Base-by-base conservation (phyloP, 164 flowering plant species). In the Saururus chinensis region DNA sequence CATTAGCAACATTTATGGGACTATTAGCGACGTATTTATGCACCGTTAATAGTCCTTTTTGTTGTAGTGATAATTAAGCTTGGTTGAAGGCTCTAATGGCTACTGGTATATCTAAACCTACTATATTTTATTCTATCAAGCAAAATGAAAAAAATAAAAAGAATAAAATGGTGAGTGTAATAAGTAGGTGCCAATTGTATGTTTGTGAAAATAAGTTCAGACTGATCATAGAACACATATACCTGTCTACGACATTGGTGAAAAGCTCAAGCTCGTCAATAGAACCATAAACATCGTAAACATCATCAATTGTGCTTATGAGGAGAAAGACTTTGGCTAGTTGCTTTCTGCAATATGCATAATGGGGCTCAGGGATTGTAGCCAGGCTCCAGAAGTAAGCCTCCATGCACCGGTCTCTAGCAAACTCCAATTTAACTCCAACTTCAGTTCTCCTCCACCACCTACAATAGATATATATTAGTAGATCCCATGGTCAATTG, bases 211-310 rank as follows among this genome's bases (percentile, higher is more conserved):
- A 0, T 1, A 21, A 52, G 6, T 2, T 30, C 37, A 30, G 37
- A 19, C 1, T 19, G 21, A 19, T 52, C 17, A 17, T n/a, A n/a
- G n/a, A 52, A 13, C 9, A 19, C 19, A 52, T 14, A 14, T 22
- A 80, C 84, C 81, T 76, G 9, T 70, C 63, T 56, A 76, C 74
- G 9, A 73, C 82, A 19, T 51, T 24, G 7, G 82, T 81, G 22
- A 81, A 74, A 0, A 71, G 75, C 54, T 77, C 71, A 1, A 81
- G 59, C 53, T 81, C 82, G 19, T 77, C 77, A 54, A 70, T 35
- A 19, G 69, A 64, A 8, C 78, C 85, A 68, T 73, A 77, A 54
- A 77, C 70, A 69, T 81, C 85, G 55, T 73, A 81, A 7, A 78
- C 62, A 59, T 78, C 80, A 66, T 79, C 85, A 8, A 81, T 60